Evolutionary conservation across 2,329 filamentous ascomycete genomes (phyloP), one percentile per base, ranked within the genome.

Genomic region (Ceratocystiopsis minuta): DNA sequence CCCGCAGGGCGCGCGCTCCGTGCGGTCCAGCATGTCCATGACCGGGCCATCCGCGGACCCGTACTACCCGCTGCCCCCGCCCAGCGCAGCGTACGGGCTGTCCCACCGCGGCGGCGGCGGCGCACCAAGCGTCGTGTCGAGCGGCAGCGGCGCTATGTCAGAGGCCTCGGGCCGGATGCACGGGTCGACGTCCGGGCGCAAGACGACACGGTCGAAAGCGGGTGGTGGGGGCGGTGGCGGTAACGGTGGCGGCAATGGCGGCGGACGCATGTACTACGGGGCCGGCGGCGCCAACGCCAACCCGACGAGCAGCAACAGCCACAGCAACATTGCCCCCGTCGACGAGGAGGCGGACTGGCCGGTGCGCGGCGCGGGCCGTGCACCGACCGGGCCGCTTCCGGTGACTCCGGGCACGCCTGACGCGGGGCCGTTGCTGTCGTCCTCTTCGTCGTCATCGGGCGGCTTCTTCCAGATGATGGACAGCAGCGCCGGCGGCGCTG

Each of bases 161-260:
- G 55, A 56, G 37, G 50, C 53, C 10, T 55, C 54, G 34, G 55
- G 51, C 42, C 38, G 52, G 9, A 50, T 51, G 24, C 51, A 51
- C 0, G 48, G 41, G 12, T 53, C 51, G 17, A 38, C 39, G 32
- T 36, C 42, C 15, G 42, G 45, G 15, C 43, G 44, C 16, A 47
- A 45, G 12, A 43, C 41, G 3, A 17, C 16, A 6, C 37, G 34
- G 38, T 40, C 43, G 33, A 44, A 40, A 34, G 37, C 42, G n/a
- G 37, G 31, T 12, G 43, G 32, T 14, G 42, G 41, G 18, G 33
- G 41, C 11, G 20, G 20, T 20, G 20, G 20, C 20, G 20, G 20
- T 7, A 7, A 7, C 20, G 20, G 20, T 4, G 20, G 20, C 20
- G 20, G 20, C 7, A 10, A 10, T 10, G 24, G 24, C 11, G 24